Conservation (phyloP, 768 basidiomycete species). For the Serendipita sp. region DNA sequence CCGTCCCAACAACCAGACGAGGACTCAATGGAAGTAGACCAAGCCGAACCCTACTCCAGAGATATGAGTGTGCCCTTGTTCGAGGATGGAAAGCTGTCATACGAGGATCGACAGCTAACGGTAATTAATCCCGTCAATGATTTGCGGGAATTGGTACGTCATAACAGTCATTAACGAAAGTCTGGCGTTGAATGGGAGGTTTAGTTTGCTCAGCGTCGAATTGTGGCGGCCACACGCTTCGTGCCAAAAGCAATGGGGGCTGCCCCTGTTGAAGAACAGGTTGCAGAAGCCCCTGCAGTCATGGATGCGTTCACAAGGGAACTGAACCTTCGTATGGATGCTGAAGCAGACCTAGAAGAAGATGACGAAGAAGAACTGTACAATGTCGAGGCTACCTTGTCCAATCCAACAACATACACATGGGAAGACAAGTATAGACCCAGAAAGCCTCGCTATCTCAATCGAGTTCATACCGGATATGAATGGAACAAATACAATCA, state of each 20-base stretch:
- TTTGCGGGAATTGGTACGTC: slow-evolving; percentile 43
- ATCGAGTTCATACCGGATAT: slow-evolving; percentile 96
- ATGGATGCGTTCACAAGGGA: slow-evolving; percentile 70
- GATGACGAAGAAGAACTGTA: slow-evolving; percentile 95
- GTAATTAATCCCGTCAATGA: slow-evolving; percentile 59
- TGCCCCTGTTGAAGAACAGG: slow-evolving; percentile 37
- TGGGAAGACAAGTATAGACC: slow-evolving; percentile 99
- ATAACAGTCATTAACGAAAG: not conserved
- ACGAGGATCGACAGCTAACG: slow-evolving; percentile 70
- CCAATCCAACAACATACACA: slow-evolving; percentile 71
- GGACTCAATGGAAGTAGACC: slow-evolving; percentile 28
- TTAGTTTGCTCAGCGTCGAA: slow-evolving; percentile 64
- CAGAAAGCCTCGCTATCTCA: slow-evolving; percentile 95
- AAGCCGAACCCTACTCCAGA: slow-evolving; percentile 64
- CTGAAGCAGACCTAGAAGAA: slow-evolving; percentile 80
- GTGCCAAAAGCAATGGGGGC: slow-evolving; percentile 37
- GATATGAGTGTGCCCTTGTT: slow-evolving; percentile 74
- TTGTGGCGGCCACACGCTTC: slow-evolving; percentile 73
- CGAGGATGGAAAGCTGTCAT: slow-evolving; percentile 49
- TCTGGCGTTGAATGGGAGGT: not conserved
- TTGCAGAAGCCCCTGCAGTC: slow-evolving; percentile 39
- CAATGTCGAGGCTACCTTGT: slow-evolving; percentile 81
- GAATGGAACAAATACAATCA: slow-evolving; percentile 99
- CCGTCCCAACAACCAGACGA: slow-evolving; percentile 20
- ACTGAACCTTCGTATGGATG: slow-evolving; percentile 54